These are phyloP conservation scores for Endotrypanum monterogeii DNA, from an alignment of 208 protist species.

Conservation along the genomic window DNA sequence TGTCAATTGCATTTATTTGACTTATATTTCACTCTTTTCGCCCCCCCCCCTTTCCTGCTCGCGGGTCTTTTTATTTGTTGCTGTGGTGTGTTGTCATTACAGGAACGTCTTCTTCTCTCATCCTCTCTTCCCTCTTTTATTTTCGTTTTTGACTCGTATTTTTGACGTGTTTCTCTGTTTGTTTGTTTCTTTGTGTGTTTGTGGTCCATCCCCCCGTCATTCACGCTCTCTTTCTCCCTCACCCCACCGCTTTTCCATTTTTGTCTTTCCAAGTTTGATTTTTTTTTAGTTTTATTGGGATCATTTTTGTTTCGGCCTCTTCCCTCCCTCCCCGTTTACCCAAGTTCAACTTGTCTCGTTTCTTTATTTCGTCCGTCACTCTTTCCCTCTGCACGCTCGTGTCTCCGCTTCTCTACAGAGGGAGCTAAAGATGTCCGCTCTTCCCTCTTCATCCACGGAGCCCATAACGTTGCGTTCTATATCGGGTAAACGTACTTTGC, in stretches of 20 bases:
- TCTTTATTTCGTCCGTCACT: not conserved
- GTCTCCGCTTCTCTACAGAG: not conserved
- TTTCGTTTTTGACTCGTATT: constrained; percentile 14
- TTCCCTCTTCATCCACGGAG: not conserved
- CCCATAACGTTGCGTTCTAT: constrained; percentile 45
- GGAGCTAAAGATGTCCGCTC: not conserved
- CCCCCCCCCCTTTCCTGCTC: not conserved
- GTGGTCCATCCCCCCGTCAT: too few species aligned
- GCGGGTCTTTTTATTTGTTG: too few species aligned
- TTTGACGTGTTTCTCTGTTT: constrained; percentile 12
- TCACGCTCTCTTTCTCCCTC: too few species aligned
- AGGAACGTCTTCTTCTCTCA: too few species aligned
- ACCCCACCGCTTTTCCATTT: too few species aligned
- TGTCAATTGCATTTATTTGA: not conserved
- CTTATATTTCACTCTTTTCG: too few species aligned
- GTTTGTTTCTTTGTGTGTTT: not conserved
- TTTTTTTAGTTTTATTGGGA: too few species aligned
- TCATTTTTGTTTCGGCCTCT: not conserved
- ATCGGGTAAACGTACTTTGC: constrained; percentile 36
- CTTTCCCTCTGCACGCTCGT: not conserved
- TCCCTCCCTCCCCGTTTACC: not conserved
- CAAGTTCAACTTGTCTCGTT: not conserved
- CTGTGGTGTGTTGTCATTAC: too few species aligned
- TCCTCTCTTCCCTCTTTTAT: not conserved
- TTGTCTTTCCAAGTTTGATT: too few species aligned